Base-by-base conservation (phyloP, 805 yeast species). In the Lipomyces yamadae region DNA sequence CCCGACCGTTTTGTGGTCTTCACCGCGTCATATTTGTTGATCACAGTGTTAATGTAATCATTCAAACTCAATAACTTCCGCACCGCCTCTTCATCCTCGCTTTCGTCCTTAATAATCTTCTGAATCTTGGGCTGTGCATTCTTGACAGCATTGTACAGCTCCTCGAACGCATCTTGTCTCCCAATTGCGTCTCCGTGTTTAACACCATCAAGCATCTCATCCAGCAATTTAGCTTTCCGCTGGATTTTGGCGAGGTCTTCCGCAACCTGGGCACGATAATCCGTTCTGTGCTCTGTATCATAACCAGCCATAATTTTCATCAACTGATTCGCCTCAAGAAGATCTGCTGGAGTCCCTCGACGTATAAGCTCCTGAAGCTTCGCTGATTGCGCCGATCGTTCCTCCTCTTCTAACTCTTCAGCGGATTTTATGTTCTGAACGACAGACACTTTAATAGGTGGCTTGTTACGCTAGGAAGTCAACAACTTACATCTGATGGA, bases 261-360 rank as follows among this genome's bases (percentile, higher is more conserved):
- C 42, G 88, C 87, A 42, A 93, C 89, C 72, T 90, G 86, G 64
- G 90, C 91, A 74, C 86, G 87, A 71, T 92, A 90, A 73, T 88
- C 90, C 63, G 86, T 85, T 68, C 84, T 81, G 68, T 87, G 86
- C 76, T 92, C 97, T 74, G 90, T 92, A 77, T 90, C 90, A 81
- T 92, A 95, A 4, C 99, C 99, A 4, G 98, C 97, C 97, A 95
- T 92, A 72, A 95, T 87, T 77, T 94, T 92, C 99, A 95, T 95
- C 78, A 95, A 84, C 73, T 90, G 91, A 78, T 95, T 95, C 56
- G 99, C 99, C 78, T 95, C 99, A 73, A 89, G 91, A 75, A 95
- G 84, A 79, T 95, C 99, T 70, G 88, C 90, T 5, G 99, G 98
- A 77, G 91, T 89, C 54, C 98, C 99, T 74, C 98, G 85, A 79